Evolutionary conservation across 805 yeast genomes (phyloP), one percentile per base, ranked within the genome.

Genomic region (Jamesozyma hellenica): DNA sequence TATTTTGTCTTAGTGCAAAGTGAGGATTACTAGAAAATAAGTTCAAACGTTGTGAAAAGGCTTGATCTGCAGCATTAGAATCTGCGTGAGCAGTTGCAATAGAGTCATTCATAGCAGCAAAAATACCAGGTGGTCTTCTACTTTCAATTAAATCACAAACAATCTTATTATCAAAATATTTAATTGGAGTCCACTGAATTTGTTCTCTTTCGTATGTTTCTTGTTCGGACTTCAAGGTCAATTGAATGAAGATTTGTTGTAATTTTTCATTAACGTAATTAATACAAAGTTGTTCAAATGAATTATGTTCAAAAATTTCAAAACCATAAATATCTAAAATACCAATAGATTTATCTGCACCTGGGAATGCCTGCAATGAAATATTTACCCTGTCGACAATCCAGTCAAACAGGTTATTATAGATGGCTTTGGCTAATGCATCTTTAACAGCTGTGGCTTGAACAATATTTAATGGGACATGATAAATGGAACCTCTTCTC

Each of bases 1-100:
- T 90, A 27, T 79, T 74, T 46, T 83, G 79, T 56, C 98, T 78
- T 52, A 83, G 74, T 53, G 88, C 96, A 57, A 92, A 87, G 60
- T 92, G 94, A 18, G 84, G 81, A 60, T 87, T 88, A 17, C 73
- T 63, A 6, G 87, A 68, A 42, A 92, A 83, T 77, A 84, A 71
- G 50, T 86, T 83, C 53, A 92, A 70, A 63, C 96, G 75, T 68
- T 86, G 95, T 14, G 92, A 82, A 63, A 92, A 92, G 1, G 94
- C 84, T 64, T 87, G 95, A 61, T 92, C 99, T 2, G 97, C 97
- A 15, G 97, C 98, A 38, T 68, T 72, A 1, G 96, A 82, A 57
- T 92, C 97, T 3, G 98, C 99, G 59, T 92, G 98, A 0, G 98
- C 98, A 21, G 97, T 92, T 28, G 96, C 96, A 54, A 87, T 81